Evolutionary conservation across 2,329 filamentous ascomycete species (phyloP), one percentile per base, ranked within the genome.

Genomic region (Pezizomycotina sp.): DNA sequence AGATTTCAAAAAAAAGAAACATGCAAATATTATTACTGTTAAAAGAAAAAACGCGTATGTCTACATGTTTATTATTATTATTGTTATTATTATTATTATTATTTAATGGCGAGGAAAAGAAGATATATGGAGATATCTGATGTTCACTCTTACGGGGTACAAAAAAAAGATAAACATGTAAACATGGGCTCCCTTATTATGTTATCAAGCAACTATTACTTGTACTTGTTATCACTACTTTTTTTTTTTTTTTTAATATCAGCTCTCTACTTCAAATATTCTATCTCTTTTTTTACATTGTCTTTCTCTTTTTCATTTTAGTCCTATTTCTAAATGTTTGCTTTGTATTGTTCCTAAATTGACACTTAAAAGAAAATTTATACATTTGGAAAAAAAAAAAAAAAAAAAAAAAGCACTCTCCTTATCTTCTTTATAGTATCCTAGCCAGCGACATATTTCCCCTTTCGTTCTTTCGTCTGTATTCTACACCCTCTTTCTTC

Each of bases 211-310:
- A 21, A 23, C 21, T 24, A 14, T 18, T 27, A 21, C 21, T 42
- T 21, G 20, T 18, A 25, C 28, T 14, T 27, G 14, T 35, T 20
- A 6, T 12, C 30, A 29, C 12, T 9, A 10, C 22, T 22, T 42
- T 22, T 33, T 37, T 26, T 9, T 29, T 9, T 21, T 27, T 27
- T 13, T 45, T 27, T 37, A 36, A 15, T 19, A 16, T 14, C 28
- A n/a, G n/a, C n/a, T n/a, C n/a, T n/a, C n/a, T n/a, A n/a, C n/a
- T n/a, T n/a, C n/a, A n/a, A n/a, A n/a, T n/a, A n/a, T n/a, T n/a
- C n/a, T n/a, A n/a, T n/a, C n/a, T n/a, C n/a, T n/a, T n/a, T n/a
- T n/a, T n/a, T n/a, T n/a, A n/a, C n/a, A n/a, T n/a, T n/a, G n/a
- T n/a, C n/a, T 30, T 19, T 8, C 16, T 16, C 8, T 21, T 6